Evolutionary conservation across 305 asterid species (phyloP).

Genomic region (Lippia alba): DNA sequence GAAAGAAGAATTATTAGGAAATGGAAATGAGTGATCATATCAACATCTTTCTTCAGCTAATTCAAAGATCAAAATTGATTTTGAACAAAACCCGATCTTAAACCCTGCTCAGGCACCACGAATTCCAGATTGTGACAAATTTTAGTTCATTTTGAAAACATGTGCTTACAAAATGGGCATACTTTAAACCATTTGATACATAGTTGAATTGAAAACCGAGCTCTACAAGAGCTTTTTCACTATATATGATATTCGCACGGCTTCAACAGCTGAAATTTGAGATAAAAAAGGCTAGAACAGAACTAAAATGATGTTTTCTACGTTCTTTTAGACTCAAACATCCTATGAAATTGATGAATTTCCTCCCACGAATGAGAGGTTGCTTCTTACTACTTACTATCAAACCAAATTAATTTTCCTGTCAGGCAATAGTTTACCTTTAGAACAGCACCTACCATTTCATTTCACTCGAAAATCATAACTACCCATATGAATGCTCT

Average conservation of each 20-base stretch:
- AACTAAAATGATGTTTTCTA: not conserved
- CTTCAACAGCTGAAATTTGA: not conserved
- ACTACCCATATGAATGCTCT: too few relatives aligned
- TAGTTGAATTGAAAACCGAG: not conserved
- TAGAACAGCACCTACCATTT: not conserved
- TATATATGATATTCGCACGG: not conserved
- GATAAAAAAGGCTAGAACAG: not conserved
- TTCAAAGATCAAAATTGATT: slow-evolving; percentile 6
- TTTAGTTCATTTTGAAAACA: too few relatives aligned
- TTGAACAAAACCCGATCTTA: too few relatives aligned
- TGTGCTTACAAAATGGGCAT: not conserved
- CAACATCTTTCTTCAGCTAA: not conserved
- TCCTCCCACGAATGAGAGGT: not conserved
- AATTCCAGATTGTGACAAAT: too few relatives aligned
- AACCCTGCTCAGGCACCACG: too few relatives aligned
- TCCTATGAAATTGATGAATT: too few relatives aligned
- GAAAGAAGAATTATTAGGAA: not conserved
- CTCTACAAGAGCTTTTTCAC: not conserved
- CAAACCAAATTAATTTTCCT: not conserved
- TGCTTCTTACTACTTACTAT: not conserved
- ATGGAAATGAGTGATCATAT: not conserved
- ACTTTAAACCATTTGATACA: not conserved
- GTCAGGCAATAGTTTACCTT: not conserved
- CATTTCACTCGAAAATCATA: not conserved
- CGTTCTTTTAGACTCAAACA: not conserved